Base-by-base conservation (phyloP, 2,329 filamentous ascomycete genomes). In the Aspergillus novofumigatus region DNA sequence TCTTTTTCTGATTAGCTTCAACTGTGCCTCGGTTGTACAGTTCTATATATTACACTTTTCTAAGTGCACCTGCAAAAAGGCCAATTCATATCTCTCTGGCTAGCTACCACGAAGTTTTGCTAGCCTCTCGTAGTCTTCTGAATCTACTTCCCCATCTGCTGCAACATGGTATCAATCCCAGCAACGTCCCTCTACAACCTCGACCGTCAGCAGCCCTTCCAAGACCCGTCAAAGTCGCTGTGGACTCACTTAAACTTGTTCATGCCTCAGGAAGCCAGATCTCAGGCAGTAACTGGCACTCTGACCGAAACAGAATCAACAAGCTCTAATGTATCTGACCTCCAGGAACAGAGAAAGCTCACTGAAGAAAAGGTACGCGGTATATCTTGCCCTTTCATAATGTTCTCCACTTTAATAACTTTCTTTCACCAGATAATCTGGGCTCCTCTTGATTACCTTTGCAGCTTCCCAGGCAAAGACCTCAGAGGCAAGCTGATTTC, bases 401-500 rank as follows among this genome's bases (percentile, higher is more conserved):
- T 4, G 2, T 17, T 38, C 14, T 17, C 14, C 7, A 38, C 32
- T 38, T 38, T 38, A 7, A 38, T 14, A 17, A 38, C 5, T 14
- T 17, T 38, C 32, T 38, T 4, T 0, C 32, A 17, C 14, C 14
- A 47, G 44, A 47, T 47, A 21, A 47, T 47, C 44, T 47, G 21
- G 9, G 44, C 44, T 47, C 44, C 44, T 23, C 21, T 47, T 11
- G 44, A 56, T 44, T 38, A 56, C 41, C 44, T 44, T 10, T 35
- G 49, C 50, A 11, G 42, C 35, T 25, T 32, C 9, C 75, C 74
- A 2, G 76, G 76, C 26, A 79, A 79, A 57, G 74, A 77, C 54
- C 68, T 79, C 28, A 72, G 77, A 20, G 64, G 69, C 1, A 71
- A 75, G 56, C 60, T 78, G 44, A 77, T 79, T 59, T 64, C 72